Base-by-base conservation (phyloP, 192 early-diverging fungal genomes). In the Coemansia umbellata region DNA sequence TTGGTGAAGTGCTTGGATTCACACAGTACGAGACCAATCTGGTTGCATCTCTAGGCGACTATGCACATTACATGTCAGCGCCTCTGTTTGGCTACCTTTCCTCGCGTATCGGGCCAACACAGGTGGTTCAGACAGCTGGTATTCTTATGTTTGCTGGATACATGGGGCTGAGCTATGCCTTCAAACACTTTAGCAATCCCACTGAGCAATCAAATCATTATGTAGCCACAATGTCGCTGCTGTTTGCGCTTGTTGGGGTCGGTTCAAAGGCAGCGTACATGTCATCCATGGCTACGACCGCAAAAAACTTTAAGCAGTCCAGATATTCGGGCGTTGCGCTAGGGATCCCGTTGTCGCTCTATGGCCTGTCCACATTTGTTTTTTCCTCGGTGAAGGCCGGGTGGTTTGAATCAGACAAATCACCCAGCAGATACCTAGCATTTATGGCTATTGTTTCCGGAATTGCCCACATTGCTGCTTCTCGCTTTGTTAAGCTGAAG, bases 21-120 rank as follows among this genome's bases (percentile, higher is more conserved):
- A 80, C 69, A 24, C 82, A 83, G 23, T 80, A 81, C 21, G 73
- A 85, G 54, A 80, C 79, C 14, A 85, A 83, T 61, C 42, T 80
- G 14, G 78, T 89, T 1, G 87, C 85, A 6, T 82, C 79, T 18
- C 43, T 69, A 8, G 84, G 82, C 27, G 84, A 85, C 53, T 85
- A 84, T 40, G 87, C 84, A 7, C 69, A 82, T 52, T 89, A 84
- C 63, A 73, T 89, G 41, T 69, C 60, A 1, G 84, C 74, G 8
- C 85, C 85, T n/a, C 37, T 84, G 14, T 74, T 78, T 37, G 84
- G 84, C 11, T 63, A 62, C 47, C 51, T 83, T 8, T 60, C 74
- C 7, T 65, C 81, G 32, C 64, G 59, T 6, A 59, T 64, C 50
- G 76, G 80, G 1, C 60, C 79, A 1, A 61, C 53, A 21, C 57